Conservation (phyloP, 129 eudicot genomes). For the Dittrichia graveolens region DNA sequence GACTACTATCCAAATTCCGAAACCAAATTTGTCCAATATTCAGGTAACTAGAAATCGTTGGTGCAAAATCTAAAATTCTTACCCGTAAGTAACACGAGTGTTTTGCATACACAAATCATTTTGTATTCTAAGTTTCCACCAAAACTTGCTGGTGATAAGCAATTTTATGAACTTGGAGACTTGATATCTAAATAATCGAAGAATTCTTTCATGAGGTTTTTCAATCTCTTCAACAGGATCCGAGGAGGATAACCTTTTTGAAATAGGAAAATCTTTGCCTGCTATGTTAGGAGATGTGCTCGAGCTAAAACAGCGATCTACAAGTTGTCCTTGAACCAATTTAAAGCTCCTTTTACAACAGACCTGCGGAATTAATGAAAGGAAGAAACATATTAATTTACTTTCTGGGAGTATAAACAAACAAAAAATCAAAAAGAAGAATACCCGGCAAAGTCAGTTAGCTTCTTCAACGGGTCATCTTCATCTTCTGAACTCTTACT, state of each 20-base stretch:
- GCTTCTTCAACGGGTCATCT: slow-evolving; percentile 63
- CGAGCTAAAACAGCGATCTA: slow-evolving; percentile 32
- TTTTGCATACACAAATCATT: slow-evolving; percentile 24
- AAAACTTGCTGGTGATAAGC: slow-evolving; percentile 23
- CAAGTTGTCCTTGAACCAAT: slow-evolving; percentile 89
- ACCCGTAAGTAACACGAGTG: slow-evolving; percentile 11
- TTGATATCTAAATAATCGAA: slow-evolving; percentile 26
- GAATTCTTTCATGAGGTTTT: slow-evolving; percentile 21
- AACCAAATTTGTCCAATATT: neutral
- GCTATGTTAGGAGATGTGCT: slow-evolving; percentile 10
- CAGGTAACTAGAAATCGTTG: neutral
- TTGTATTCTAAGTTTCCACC: slow-evolving; percentile 23
- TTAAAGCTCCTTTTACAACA: slow-evolving; percentile 77
- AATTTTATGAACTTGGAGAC: slow-evolving; percentile 29
- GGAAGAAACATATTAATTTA: neutral
- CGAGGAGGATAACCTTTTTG: slow-evolving; percentile 10
- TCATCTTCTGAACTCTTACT: slow-evolving; percentile 57
- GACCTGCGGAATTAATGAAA: slow-evolving; percentile 54
- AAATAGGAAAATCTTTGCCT: slow-evolving; percentile 25
- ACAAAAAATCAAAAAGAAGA: slow-evolving; percentile 14
- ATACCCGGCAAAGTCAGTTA: slow-evolving; percentile 85
- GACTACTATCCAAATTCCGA: neutral
- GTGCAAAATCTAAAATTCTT: slow-evolving; percentile 26
- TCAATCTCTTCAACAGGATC: slow-evolving; percentile 26
- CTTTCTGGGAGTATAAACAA: neutral